These are phyloP conservation scores for Suillus clintonianus DNA, from an alignment of 768 basidiomycete genomes.

Conservation along the genomic window DNA sequence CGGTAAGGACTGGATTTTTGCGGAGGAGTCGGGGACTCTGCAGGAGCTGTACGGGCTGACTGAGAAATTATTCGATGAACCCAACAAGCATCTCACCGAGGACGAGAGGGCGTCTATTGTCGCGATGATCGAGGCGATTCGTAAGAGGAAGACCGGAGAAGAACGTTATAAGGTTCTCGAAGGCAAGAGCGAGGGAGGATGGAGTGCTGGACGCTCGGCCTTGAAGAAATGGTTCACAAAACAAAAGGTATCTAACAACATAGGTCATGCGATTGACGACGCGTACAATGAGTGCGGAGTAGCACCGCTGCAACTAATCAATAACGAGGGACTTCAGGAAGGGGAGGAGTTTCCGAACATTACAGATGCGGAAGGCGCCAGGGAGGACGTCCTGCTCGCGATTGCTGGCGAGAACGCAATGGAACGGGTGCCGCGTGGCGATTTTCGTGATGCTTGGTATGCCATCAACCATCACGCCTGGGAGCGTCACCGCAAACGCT, in stretches of 20 bases:
- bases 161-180: not conserved
- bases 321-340: not conserved
- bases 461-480: not conserved
- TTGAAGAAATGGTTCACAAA: not conserved
- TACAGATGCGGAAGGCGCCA: no score
- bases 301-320: not conserved
- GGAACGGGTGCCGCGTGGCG: not conserved
- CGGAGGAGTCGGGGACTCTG: not conserved
- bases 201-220: not conserved
- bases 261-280: not conserved
- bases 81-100: not conserved
- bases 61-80: not conserved
- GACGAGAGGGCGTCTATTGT: not conserved
- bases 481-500: conserved; percentile 8
- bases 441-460: not conserved
- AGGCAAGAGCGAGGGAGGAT: not conserved
- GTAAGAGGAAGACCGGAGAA: not conserved
- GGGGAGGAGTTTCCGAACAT: no score
- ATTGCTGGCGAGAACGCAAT: not conserved
- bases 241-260: not conserved
- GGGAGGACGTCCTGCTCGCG: not conserved
- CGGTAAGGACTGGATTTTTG: not conserved
- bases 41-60: not conserved
- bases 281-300: not conserved
- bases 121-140: not conserved